Evolutionary conservation across 164 flowering plant species (phyloP).

Genomic region (Magnolia changhungtana): DNA sequence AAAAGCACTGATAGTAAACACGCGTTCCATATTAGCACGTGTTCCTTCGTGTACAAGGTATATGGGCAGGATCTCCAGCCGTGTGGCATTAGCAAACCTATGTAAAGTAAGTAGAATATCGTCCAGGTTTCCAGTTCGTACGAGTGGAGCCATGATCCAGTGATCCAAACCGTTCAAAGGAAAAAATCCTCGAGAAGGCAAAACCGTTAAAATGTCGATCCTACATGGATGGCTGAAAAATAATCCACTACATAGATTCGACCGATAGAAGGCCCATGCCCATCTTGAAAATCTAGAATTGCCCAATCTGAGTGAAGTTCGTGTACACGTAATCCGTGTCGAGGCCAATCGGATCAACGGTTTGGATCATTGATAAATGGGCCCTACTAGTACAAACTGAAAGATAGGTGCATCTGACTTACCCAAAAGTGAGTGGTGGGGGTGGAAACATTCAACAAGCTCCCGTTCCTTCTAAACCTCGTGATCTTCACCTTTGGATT

Average conservation of each 20-base stretch:
- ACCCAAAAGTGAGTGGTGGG: constrained; percentile 38
- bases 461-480: constrained; percentile 30
- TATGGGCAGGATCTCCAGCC: neutral
- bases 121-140: neutral
- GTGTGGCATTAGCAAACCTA: too few species aligned
- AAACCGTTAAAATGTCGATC: neutral
- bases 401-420: constrained; percentile 9
- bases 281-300: neutral
- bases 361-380: neutral
- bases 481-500: constrained; percentile 34
- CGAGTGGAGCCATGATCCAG: neutral
- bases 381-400: neutral
- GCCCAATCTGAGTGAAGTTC: too few species aligned
- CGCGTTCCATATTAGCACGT: neutral
- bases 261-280: neutral
- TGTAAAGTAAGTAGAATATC: too few species aligned
- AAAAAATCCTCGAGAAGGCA: neutral
- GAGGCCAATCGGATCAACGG: neutral
- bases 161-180: neutral
- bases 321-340: neutral
- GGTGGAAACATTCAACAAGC: constrained; percentile 24
- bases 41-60: neutral
- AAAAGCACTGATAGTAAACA: neutral
- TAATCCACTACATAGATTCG: neutral
- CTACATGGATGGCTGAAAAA: neutral